A percentile compares a stretch with the other conserved stretches of the same genome.
These are phyloP conservation scores for Aphanomyces astaci DNA, from an alignment of 352 stramenopile genomes.

Conservation along the genomic window DNA sequence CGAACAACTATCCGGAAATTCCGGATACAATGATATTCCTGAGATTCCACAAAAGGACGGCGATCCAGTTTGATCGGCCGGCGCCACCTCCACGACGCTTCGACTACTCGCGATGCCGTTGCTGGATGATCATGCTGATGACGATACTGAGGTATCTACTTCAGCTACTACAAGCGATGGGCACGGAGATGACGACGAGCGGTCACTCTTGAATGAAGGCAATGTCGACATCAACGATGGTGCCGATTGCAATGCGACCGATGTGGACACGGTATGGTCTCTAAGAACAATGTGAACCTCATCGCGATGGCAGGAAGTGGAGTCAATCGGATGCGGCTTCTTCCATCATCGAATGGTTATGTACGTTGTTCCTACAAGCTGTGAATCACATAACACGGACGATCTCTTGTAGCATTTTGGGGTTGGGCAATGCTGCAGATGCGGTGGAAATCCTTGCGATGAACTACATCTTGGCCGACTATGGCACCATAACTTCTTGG, in stretches of 20 bases:
- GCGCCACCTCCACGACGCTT: background rate
- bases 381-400: background rate
- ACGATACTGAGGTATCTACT: background rate
- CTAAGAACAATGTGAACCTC: background rate
- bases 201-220: background rate
- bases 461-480: constrained; percentile 84
- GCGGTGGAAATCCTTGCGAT: constrained; percentile 88
- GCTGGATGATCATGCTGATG: background rate
- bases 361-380: constrained; percentile 32
- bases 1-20: background rate
- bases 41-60: background rate
- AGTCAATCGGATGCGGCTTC: constrained; percentile 59
- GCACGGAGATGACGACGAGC: background rate
- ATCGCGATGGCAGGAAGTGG: constrained; percentile 44
- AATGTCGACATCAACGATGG: background rate
- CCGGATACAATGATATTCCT: background rate
- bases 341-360: constrained; percentile 61
- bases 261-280: background rate
- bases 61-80: background rate
- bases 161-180: background rate
- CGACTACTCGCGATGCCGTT: background rate
- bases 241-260: background rate
- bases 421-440: constrained; percentile 80
- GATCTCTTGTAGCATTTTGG: constrained; percentile 57
- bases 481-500: constrained; percentile 59